Evolutionary conservation across 2,329 filamentous ascomycete genomes (phyloP).

Genomic region (Didymella arachidicola): DNA sequence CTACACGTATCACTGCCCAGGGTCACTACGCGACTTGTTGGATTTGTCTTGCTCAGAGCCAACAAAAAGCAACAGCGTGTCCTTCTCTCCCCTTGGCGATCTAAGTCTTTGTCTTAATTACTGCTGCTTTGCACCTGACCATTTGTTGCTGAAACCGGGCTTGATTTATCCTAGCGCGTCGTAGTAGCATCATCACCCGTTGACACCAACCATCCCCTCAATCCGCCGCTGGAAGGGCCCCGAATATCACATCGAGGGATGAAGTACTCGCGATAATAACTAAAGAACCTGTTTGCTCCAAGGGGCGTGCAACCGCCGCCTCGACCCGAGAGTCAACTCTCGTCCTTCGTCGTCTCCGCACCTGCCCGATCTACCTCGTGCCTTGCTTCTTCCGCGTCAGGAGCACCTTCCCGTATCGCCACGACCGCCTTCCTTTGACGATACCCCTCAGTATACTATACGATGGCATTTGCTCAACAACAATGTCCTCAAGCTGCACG

Average conservation of each 20-base stretch:
- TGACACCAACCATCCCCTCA: conserved; percentile 25
- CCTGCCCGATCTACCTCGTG: conserved; percentile 27
- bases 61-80: conserved; percentile 9
- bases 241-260: conserved; percentile 31
- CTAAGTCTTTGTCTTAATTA: conserved; percentile 18
- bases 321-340: not conserved
- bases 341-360: conserved; percentile 10
- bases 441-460: conserved; percentile 15
- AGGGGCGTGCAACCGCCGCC: conserved; percentile 19
- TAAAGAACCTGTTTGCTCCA: conserved; percentile 14
- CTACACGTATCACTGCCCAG: conserved; percentile 11
- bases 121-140: conserved; percentile 26
- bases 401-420: conserved; percentile 24
- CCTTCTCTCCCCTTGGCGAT: conserved; percentile 1
- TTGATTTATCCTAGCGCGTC: conserved; percentile 31
- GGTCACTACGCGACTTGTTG: not conserved
- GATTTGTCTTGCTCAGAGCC: not conserved
- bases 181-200: conserved; percentile 35
- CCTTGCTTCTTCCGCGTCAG: conserved; percentile 22
- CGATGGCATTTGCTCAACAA: conserved; percentile 52
- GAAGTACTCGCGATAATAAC: conserved; percentile 27
- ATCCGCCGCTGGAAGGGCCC: conserved; percentile 28
- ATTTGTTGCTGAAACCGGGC: conserved; percentile 26
- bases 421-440: conserved; percentile 19
- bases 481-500: conserved; percentile 47